Percentiles rank a stretch among this genome's conserved stretches.
Evolutionary conservation across 1,284 basidiomycete genomes (phyloP).

Genomic region (Papiliotrema terrestris): DNA sequence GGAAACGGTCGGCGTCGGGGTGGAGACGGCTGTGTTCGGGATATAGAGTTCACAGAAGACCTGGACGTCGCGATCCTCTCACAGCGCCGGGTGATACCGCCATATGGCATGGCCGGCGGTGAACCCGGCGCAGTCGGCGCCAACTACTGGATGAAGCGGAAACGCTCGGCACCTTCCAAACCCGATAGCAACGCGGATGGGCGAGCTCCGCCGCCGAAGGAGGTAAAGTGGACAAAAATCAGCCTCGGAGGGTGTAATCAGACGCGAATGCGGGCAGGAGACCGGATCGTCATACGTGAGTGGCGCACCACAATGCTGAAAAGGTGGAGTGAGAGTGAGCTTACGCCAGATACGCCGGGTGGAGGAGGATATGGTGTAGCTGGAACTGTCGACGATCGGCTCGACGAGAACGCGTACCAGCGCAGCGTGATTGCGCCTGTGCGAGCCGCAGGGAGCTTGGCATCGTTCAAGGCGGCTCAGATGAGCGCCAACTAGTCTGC

Average conservation of each 20-base stretch:
- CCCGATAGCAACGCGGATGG: not conserved
- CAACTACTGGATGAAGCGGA: conserved; percentile 72
- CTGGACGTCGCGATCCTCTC: conserved; percentile 77
- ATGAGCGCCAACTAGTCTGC: not conserved
- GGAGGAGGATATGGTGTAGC: conserved; percentile 66
- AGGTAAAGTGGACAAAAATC: conserved; percentile 6
- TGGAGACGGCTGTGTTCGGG: conserved; percentile 83
- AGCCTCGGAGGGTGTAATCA: conserved; percentile 23
- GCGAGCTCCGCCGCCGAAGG: conserved; percentile 3
- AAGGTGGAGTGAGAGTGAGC: not conserved
- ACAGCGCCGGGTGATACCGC: conserved; percentile 77
- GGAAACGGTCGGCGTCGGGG: conserved; percentile 76
- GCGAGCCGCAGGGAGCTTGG: conserved; percentile 13
- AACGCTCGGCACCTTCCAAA: not conserved
- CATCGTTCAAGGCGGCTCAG: conserved; percentile 12
- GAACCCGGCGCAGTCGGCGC: conserved; percentile 68
- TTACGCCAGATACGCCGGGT: conserved; percentile 51
- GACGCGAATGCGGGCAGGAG: conserved; percentile 13
- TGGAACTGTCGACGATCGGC: conserved; percentile 17
- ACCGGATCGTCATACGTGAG: conserved; percentile 19
- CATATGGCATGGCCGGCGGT: conserved; percentile 88
- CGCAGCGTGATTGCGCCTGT: conserved; percentile 9
- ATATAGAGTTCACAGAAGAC: conserved; percentile 77
- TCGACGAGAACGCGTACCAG: conserved; percentile 18
- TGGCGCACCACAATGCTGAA: no score